Conservation (phyloP, 106 monocot genomes). For the Cymbidium sinense region DNA sequence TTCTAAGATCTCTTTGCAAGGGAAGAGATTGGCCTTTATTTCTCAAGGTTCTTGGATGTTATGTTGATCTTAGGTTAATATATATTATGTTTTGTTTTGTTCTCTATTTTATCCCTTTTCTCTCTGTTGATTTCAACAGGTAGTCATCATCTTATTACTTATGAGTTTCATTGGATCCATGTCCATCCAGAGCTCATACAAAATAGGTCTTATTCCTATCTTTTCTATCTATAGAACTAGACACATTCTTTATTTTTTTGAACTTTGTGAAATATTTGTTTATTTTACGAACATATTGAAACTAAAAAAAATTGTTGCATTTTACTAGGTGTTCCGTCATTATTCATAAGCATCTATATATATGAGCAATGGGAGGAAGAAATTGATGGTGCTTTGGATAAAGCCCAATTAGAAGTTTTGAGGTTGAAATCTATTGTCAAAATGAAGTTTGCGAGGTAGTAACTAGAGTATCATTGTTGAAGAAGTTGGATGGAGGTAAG, state of each 20-base stretch:
- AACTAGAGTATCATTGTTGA: neutral
- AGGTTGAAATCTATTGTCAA: neutral
- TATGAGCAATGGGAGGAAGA: constrained; percentile 78
- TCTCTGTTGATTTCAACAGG: constrained; percentile 30
- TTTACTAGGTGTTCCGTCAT: constrained; percentile 36
- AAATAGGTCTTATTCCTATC: constrained; percentile 42
- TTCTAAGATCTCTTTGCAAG: constrained; percentile 71
- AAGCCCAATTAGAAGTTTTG: neutral
- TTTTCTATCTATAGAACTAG: neutral
- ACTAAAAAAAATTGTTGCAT: neutral
- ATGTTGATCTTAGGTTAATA: neutral
- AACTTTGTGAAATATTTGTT: neutral
- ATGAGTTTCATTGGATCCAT: constrained; percentile 46
- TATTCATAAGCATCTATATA: constrained; percentile 33
- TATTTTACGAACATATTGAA: neutral
- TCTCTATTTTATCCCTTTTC: neutral
- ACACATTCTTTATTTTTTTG: neutral
- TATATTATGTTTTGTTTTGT: neutral
- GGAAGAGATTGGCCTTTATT: constrained; percentile 78
- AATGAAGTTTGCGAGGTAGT: neutral
- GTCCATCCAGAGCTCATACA: constrained; percentile 31
- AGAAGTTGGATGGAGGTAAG: neutral
- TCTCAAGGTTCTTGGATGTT: constrained; percentile 37
- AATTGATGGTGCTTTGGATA: constrained; percentile 26
- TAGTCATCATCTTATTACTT: constrained; percentile 19